phyloP scores from a whole-genome alignment of 371 early-diverging fungal genomes.

The Cokeromyces recurvatus region DNA sequence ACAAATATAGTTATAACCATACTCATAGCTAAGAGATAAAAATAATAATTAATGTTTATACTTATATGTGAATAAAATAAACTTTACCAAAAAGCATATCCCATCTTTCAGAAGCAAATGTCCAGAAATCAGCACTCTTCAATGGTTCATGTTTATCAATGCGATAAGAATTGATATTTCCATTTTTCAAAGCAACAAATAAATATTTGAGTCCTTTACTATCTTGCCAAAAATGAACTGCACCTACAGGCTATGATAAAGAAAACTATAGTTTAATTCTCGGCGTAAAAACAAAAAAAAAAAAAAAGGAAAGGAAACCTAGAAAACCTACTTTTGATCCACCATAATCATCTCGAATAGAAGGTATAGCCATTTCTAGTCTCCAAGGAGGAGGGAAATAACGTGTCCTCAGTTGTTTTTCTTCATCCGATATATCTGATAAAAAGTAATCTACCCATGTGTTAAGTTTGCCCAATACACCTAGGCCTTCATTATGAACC shows the following conservation, averaged over 20 bases:
- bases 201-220: neutral
- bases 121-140: constrained; percentile 16
- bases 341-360: constrained; percentile 6
- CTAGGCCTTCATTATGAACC: neutral
- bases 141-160: constrained; percentile 20
- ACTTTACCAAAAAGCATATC: constrained; percentile 32
- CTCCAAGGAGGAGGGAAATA: constrained; percentile 17
- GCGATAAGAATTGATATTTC: constrained; percentile 21
- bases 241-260: constrained; percentile 9
- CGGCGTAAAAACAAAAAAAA: too few species aligned
- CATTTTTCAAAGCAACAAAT: constrained; percentile 26
- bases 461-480: too few species aligned
- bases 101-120: constrained; percentile 27
- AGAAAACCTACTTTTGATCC: constrained; percentile 5
- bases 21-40: constrained; percentile 17
- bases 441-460: constrained; percentile 10
- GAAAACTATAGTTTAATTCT: too few species aligned
- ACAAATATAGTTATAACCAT: constrained; percentile 25
- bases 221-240: constrained; percentile 11
- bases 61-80: neutral
- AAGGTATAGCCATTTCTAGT: constrained; percentile 13
- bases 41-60: neutral
- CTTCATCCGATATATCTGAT: constrained; percentile 10
- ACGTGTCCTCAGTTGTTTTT: neutral
- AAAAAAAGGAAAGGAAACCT: neutral